Evolutionary conservation across 345 rosid genomes (phyloP).

Genomic region (Eucalyptus grandis): DNA sequence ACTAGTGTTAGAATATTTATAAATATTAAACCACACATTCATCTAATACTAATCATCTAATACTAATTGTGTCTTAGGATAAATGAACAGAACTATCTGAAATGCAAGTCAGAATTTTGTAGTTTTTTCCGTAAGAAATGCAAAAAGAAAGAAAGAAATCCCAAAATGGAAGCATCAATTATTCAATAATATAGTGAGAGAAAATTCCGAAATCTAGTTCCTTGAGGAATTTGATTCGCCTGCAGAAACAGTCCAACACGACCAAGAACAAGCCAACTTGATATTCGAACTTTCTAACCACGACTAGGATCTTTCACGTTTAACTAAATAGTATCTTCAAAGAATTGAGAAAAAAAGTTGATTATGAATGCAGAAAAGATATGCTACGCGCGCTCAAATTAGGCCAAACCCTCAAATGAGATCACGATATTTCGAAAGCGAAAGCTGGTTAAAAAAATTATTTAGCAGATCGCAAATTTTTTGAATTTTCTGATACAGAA

Average conservation of each 20-base stretch:
- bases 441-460: not conserved
- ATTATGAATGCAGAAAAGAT: not conserved
- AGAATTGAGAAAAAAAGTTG: not conserved
- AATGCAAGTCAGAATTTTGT: not conserved
- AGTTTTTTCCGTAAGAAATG: not conserved
- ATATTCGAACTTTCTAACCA: not conserved
- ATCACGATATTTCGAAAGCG: not conserved
- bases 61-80: not conserved
- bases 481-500: not conserved
- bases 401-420: not conserved
- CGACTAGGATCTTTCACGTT: not conserved
- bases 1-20: not conserved
- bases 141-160: not conserved
- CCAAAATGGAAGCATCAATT: not conserved
- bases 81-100: not conserved
- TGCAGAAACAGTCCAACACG: not conserved
- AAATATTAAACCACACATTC: not conserved
- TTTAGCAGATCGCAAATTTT: not conserved
- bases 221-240: not conserved
- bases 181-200: not conserved
- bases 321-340: not conserved
- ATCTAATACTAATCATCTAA: not conserved
- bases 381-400: not conserved
- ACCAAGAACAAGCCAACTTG: not conserved
- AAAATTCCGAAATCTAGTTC: not conserved